Conservation (phyloP, 2,329 filamentous ascomycete species). For the Drechslera avenae region DNA sequence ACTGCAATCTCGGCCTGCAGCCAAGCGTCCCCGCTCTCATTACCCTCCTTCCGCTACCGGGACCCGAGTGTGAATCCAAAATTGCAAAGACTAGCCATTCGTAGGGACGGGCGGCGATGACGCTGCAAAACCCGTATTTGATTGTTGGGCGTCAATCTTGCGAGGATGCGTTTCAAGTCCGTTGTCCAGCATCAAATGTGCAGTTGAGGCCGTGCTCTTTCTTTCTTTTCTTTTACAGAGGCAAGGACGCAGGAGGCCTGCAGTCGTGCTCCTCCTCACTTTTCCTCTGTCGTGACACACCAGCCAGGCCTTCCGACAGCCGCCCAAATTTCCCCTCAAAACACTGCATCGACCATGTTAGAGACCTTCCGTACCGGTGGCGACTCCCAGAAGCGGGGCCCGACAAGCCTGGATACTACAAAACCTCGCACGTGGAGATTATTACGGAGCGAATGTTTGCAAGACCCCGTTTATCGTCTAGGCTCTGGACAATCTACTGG, state of each 20-base stretch:
- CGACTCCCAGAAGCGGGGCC: background rate
- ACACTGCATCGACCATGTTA: background rate
- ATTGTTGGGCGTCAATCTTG: background rate
- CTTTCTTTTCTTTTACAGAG: background rate
- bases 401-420: no score
- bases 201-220: background rate
- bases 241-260: background rate
- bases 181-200: background rate
- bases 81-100: background rate
- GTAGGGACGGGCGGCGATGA: background rate
- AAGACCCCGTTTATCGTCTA: no score
- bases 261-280: conserved; percentile 10
- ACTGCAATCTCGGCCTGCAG: conserved; percentile 12
- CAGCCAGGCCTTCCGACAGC: conserved; percentile 2
- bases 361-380: background rate
- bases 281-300: conserved; percentile 12
- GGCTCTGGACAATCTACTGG: no score
- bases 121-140: conserved; percentile 2
- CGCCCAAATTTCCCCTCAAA: background rate
- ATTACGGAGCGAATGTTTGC: no score
- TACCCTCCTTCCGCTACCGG: conserved; percentile 13
- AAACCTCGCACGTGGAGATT: no score
- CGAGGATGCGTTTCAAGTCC: background rate
- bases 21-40: conserved; percentile 19
- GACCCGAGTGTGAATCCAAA: conserved; percentile 2